These are phyloP conservation scores for Curvularia sp. DNA, from an alignment of 2,329 filamentous ascomycete species.

Conservation along the genomic window DNA sequence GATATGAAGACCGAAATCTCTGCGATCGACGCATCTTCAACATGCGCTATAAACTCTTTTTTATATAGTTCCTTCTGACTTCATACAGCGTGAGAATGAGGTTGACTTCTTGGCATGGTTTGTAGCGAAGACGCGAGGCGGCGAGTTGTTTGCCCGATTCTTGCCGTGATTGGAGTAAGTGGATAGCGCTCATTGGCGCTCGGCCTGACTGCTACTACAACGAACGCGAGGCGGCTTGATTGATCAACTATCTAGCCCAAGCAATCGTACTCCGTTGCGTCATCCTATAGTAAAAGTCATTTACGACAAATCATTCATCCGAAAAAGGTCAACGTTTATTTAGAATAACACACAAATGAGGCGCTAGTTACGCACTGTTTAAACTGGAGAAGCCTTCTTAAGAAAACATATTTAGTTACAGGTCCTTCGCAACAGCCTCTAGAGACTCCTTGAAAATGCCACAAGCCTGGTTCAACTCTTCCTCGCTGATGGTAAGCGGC, in stretches of 20 bases:
- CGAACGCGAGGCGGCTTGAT: not conserved
- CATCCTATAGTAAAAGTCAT: not conserved
- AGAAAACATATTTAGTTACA: slow-evolving; percentile 15
- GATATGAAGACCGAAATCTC: not conserved
- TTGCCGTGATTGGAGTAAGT: not conserved
- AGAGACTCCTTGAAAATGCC: slow-evolving; percentile 38
- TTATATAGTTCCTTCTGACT: too few relatives aligned
- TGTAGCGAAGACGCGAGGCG: not conserved
- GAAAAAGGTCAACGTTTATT: not conserved
- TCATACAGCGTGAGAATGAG: not conserved
- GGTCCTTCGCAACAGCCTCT: slow-evolving; percentile 36
- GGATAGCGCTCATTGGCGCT: too few relatives aligned
- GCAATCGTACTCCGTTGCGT: not conserved
- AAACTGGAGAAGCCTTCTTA: not conserved
- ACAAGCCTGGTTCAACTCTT: slow-evolving; percentile 35
- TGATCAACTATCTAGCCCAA: not conserved
- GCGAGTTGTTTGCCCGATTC: not conserved
- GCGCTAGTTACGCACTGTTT: not conserved
- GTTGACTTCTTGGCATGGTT: not conserved
- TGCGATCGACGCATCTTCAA: not conserved
- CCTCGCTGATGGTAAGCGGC: slow-evolving; percentile 38
- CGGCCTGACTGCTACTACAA: not conserved
- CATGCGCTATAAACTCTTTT: not conserved
- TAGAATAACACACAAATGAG: not conserved
- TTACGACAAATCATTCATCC: not conserved